Conservation (phyloP, 2,329 filamentous ascomycete genomes). For the Nannizziopsis arthrosporioides region DNA sequence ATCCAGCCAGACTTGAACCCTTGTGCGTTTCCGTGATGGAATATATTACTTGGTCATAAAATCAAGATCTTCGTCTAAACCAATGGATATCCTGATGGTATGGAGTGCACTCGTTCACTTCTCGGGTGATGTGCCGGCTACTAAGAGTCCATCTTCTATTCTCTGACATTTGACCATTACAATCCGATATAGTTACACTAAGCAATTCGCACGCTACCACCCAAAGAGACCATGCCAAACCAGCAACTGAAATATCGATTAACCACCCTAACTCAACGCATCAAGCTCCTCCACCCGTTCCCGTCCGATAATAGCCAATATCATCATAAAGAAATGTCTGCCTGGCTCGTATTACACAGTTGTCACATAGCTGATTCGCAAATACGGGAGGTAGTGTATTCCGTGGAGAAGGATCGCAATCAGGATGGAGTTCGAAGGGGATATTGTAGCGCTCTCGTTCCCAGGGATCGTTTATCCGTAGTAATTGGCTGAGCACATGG, state of each 20-base stretch:
- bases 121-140: too few species aligned
- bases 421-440: conserved; percentile 11
- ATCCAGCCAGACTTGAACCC: too few species aligned
- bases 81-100: too few species aligned
- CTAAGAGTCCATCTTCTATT: too few species aligned
- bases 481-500: conserved; percentile 18
- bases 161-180: too few species aligned
- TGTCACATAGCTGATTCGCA: conserved; percentile 3
- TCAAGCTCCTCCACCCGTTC: conserved; percentile 7
- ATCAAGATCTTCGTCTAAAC: too few species aligned
- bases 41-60: too few species aligned
- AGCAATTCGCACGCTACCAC: conserved; percentile 4
- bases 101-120: too few species aligned
- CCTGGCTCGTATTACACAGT: conserved; percentile 7
- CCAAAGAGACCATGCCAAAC: too few species aligned
- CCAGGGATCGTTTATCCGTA: conserved; percentile 23
- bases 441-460: conserved; percentile 14
- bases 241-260: background rate
- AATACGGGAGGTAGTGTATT: conserved; percentile 8
- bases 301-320: conserved; percentile 1
- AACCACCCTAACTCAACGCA: background rate
- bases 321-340: conserved; percentile 1
- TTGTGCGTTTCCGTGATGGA: too few species aligned
- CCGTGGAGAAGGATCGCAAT: conserved; percentile 10
- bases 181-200: too few species aligned